Base-by-base conservation (phyloP, 768 basidiomycete species). In the Guyanaporus albipodus region DNA sequence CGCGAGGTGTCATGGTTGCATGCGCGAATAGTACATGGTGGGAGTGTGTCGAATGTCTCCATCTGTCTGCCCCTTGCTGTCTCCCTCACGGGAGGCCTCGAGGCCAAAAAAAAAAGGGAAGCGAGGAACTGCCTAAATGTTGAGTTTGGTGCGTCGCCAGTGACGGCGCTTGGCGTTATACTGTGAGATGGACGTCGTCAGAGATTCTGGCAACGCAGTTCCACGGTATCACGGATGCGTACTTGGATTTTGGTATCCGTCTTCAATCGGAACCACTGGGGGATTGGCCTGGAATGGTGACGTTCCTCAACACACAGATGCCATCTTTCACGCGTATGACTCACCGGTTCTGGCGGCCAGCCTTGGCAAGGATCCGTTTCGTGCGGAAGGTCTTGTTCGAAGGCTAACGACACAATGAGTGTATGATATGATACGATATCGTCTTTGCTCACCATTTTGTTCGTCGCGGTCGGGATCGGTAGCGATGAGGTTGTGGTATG, bases 121-220 rank as follows among this genome's bases (percentile, higher is more conserved):
- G n/a, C 15, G 33, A 38, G 40, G 23, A 33, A n/a, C n/a, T 8
- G 54, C 49, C 76, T 83, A 95, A 71, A 96, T 85, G 80, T 94
- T 94, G 75, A 98, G 83, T 80, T 98, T 98, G 55, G 95, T 98
- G 72, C 95, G 87, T 68, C 95, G 82, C 95, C 95, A 99, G 79
- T 99, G 95, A 69, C 95, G 88, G 59, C 95, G 82, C 79, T 97
- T 97, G 56, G 88, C 85, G 72, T 92, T 92, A 68, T 92, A 91
- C 86, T 91, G 56, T 53, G 35, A 35, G 22, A 36, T 2, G 37
- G 23, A 14, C 29, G 2, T 3, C 23, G 4, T 55, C 33, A 55
- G 40, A n/a, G 6, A n/a, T 27, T 10, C 29, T 8, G 19, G 32
- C 33, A 26, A 27, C 22, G 35, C 4, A 14, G 12, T 14, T 6